Percentiles rank a stretch among this genome's conserved stretches.
These are phyloP conservation scores for Capronia coronata DNA, from an alignment of 2,329 filamentous ascomycete species.

Conservation along the genomic window DNA sequence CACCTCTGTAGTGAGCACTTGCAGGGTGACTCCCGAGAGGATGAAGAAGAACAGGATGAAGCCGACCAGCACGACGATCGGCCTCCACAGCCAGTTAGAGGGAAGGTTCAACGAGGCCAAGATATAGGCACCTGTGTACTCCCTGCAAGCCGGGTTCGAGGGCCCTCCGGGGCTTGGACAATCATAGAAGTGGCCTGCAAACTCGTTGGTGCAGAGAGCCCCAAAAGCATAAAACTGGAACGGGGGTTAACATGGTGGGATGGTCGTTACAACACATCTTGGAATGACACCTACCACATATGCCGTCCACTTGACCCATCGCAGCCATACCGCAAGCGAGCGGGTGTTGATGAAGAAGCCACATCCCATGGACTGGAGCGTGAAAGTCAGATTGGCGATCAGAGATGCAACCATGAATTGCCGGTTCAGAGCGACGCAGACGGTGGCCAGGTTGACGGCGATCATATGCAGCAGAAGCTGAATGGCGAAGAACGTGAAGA, in stretches of 20 bases:
- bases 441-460: constrained; percentile 63
- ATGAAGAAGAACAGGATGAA: constrained; percentile 60
- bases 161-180: constrained; percentile 60
- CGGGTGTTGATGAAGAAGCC: constrained; percentile 71
- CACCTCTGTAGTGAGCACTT: constrained; percentile 61
- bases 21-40: constrained; percentile 55
- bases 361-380: constrained; percentile 66
- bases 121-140: constrained; percentile 64
- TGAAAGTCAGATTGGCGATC: constrained; percentile 66
- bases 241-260: constrained; percentile 8
- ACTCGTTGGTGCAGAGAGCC: constrained; percentile 66
- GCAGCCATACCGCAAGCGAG: constrained; percentile 68
- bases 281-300: constrained; percentile 26
- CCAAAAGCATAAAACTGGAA: constrained; percentile 56
- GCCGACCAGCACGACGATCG: constrained; percentile 56
- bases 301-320: constrained; percentile 59
- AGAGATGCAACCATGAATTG: constrained; percentile 65
- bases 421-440: constrained; percentile 59
- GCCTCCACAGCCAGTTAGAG: constrained; percentile 55
- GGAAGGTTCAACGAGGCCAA: constrained; percentile 65
- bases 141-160: constrained; percentile 57
- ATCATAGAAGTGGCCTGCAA: constrained; percentile 58
- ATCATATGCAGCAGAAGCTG: constrained; percentile 66
- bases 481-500: constrained; percentile 66
- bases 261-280: background rate